These are phyloP conservation scores for Scedosporium dehoogii DNA, from an alignment of 2,329 filamentous ascomycete species.

Conservation along the genomic window DNA sequence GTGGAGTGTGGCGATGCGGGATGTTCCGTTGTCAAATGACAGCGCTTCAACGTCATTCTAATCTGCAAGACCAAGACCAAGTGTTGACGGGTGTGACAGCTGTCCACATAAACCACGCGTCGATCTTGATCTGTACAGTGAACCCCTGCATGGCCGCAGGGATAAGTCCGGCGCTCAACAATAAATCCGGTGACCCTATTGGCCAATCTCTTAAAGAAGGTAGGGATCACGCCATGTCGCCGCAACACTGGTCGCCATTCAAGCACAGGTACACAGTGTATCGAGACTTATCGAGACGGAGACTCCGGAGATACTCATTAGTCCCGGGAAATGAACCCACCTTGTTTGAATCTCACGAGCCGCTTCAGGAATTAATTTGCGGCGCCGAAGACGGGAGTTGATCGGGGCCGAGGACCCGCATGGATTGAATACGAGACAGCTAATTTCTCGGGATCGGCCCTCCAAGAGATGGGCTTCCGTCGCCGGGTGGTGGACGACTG, in stretches of 20 bases:
- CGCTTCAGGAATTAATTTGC: neutral
- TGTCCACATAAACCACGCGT: too few relatives aligned
- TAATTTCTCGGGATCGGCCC: neutral
- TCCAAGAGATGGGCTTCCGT: neutral
- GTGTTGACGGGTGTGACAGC: too few relatives aligned
- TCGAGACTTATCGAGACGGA: neutral
- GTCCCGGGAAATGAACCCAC: neutral
- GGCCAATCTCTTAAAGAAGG: neutral
- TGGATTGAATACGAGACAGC: neutral
- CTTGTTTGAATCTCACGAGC: neutral
- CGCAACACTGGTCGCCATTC: neutral
- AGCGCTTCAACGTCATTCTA: too few relatives aligned
- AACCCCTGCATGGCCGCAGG: neutral
- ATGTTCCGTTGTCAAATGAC: too few relatives aligned
- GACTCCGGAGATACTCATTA: conserved; percentile 1
- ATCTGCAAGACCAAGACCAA: too few relatives aligned
- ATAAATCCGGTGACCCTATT: neutral
- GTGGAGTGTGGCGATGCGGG: too few relatives aligned
- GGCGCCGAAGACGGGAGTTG: neutral
- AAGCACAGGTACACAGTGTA: conserved; percentile 1
- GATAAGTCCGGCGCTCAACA: neutral
- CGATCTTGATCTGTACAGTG: neutral
- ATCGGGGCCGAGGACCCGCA: neutral
- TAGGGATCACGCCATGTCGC: neutral
- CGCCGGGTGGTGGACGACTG: neutral